Evolutionary conservation across 2,329 filamentous ascomycete genomes (phyloP).

Genomic region (Colletotrichum plurivorum): DNA sequence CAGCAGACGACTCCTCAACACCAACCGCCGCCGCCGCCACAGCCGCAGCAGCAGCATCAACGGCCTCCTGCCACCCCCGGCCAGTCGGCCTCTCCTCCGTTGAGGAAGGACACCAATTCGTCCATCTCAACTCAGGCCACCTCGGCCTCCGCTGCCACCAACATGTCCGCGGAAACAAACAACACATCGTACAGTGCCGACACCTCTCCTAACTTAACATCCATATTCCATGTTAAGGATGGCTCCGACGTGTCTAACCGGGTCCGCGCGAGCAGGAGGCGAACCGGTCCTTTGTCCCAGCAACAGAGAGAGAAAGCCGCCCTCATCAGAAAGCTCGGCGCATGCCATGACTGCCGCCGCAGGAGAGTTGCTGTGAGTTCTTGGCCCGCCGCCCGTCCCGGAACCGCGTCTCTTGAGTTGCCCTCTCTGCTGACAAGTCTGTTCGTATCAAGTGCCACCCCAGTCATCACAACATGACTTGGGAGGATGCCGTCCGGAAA

Average conservation of each 20-base stretch:
- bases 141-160: constrained; percentile 54
- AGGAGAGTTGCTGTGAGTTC: constrained; percentile 71
- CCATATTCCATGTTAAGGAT: constrained; percentile 70
- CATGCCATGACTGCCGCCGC: constrained; percentile 69
- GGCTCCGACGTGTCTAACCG: constrained; percentile 66
- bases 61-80: constrained; percentile 43
- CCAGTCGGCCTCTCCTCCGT: constrained; percentile 48
- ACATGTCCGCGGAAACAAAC: constrained; percentile 61
- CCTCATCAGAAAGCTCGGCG: constrained; percentile 71
- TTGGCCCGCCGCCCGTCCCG: neutral
- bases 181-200: constrained; percentile 67
- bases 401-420: constrained; percentile 16
- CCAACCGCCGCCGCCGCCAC: constrained; percentile 39
- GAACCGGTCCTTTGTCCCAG: constrained; percentile 71
- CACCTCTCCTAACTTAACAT: constrained; percentile 64
- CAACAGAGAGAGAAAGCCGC: constrained; percentile 72
- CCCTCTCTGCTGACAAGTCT: constrained; percentile 37
- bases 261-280: constrained; percentile 69
- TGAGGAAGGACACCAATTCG: constrained; percentile 66
- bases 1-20: constrained; percentile 37
- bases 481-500: constrained; percentile 70
- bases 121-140: constrained; percentile 68
- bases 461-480: constrained; percentile 72
- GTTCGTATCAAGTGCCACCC: constrained; percentile 65
- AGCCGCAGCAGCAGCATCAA: constrained; percentile 45